A percentile compares a stretch with the other conserved stretches of the same genome.
Conservation (phyloP, 495 filamentous ascomycete species). For the Monascus purpureus region DNA sequence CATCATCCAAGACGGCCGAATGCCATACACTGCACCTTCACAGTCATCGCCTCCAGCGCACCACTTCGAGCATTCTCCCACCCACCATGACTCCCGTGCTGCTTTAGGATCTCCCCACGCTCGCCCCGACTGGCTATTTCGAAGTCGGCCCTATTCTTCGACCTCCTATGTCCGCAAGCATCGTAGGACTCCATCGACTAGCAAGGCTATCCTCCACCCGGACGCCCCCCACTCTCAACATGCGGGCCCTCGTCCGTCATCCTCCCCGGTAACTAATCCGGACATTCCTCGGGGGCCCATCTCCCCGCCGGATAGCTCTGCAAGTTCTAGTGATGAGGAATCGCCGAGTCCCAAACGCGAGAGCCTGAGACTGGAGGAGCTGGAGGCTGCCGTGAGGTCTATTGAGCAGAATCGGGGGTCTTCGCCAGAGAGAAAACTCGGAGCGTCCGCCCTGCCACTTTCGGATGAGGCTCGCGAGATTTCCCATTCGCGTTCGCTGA, state of each 20-base stretch:
- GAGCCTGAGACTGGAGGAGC: constrained; percentile 56
- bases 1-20: constrained; percentile 39
- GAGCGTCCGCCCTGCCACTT: constrained; percentile 22
- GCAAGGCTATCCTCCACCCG: constrained; percentile 21
- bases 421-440: constrained; percentile 38
- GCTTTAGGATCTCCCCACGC: constrained; percentile 22
- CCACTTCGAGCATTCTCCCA: constrained; percentile 48
- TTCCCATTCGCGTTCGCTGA: constrained; percentile 71
- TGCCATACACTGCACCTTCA: constrained; percentile 90
- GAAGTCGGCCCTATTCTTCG: constrained; percentile 67
- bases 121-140: constrained; percentile 32
- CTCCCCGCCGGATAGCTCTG: constrained; percentile 73
- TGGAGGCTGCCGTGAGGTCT: constrained; percentile 69
- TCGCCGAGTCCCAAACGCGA: constrained; percentile 34
- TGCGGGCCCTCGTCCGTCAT: constrained; percentile 59
- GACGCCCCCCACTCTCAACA: constrained; percentile 27
- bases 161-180: constrained; percentile 59
- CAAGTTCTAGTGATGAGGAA: constrained; percentile 77
- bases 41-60: constrained; percentile 65
- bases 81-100: constrained; percentile 36
- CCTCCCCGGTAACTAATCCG: constrained; percentile 57
- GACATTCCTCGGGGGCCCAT: constrained; percentile 66
- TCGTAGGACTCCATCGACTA: constrained; percentile 46
- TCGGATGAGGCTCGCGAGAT: constrained; percentile 49
- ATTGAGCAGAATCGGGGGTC: constrained; percentile 53